Conservation (phyloP, 1,284 basidiomycete species). For the Leccinum subatratum region DNA sequence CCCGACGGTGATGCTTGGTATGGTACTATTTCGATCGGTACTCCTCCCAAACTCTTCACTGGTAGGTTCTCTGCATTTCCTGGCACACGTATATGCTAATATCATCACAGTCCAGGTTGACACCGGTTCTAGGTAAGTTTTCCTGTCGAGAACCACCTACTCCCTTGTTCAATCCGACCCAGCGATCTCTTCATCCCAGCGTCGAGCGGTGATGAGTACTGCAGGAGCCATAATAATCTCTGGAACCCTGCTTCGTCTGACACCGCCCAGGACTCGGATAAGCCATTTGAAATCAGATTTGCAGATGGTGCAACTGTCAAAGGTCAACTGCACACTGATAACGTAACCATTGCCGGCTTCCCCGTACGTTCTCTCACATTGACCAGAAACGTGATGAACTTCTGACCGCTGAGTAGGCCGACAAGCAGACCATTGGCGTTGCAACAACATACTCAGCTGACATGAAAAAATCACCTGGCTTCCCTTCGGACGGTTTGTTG, state of each 20-base stretch:
- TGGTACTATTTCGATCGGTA: neutral
- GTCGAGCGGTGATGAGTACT: neutral
- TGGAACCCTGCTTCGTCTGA: neutral
- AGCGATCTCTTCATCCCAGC: neutral
- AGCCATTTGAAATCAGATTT: neutral
- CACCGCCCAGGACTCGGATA: neutral
- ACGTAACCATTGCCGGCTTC: neutral
- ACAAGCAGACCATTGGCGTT: neutral
- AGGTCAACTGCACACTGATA: neutral
- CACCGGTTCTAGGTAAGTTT: neutral
- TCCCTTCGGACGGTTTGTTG: neutral
- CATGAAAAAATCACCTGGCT: neutral
- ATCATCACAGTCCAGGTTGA: neutral
- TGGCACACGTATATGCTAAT: neutral
- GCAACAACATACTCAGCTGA: neutral
- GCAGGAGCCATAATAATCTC: neutral
- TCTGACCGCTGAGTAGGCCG: neutral
- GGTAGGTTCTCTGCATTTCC: neutral
- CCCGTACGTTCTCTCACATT: neutral
- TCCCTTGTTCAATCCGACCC: neutral
- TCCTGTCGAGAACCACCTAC: neutral
- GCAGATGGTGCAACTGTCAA: neutral
- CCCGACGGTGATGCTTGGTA: neutral
- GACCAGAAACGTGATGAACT: neutral
- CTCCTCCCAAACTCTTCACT: neutral